Base-by-base conservation (phyloP, 148 eudicot genomes). In the Rheum nobile region DNA sequence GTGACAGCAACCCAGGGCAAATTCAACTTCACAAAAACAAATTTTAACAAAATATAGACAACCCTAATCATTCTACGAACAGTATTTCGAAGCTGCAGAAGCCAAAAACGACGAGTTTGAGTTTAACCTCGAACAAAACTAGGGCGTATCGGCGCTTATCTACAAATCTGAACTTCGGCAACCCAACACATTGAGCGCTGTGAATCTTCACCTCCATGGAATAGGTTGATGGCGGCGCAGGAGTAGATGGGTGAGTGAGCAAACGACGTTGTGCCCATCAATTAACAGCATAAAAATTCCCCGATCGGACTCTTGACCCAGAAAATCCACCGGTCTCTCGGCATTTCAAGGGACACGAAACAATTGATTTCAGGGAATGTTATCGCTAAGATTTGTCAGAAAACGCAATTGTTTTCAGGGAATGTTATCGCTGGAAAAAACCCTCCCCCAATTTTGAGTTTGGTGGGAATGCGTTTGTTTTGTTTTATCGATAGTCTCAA, bases 121-220 rank as follows among this genome's bases (percentile, higher is more conserved):
- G 61, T 46, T 72, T 79, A 89, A 71, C 96, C 89, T 78, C 28
- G 47, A 86, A 47, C 41, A 85, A 31, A 74, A 88, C 72, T 72
- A 79, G 21, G 75, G 80, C 82, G 61, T 81, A 77, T 78, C 82
- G 76, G 41, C 84, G 79, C 73, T 77, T 79, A 69, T 61, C 52
- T 39, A 59, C 65, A 75, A 78, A 82, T 67, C 88, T 67, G 2
- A 65, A 59, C 69, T 76, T 71, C 39, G 55, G 61, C 65, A 78
- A 73, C 75, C 75, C 71, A 73, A 72, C 79, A 80, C 83, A 82
- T 77, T 81, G 76, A 74, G 74, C 44, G 77, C 83, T 80, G 75
- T 75, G 84, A 84, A 86, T 79, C 89, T 74, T 86, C 39, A 91
- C 83, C 96, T 89, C 98, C 98, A 94, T 94, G 80, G 83, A 85